Evolutionary conservation across 2,329 filamentous ascomycete species (phyloP).

Genomic region (Epicoccum nigrum): DNA sequence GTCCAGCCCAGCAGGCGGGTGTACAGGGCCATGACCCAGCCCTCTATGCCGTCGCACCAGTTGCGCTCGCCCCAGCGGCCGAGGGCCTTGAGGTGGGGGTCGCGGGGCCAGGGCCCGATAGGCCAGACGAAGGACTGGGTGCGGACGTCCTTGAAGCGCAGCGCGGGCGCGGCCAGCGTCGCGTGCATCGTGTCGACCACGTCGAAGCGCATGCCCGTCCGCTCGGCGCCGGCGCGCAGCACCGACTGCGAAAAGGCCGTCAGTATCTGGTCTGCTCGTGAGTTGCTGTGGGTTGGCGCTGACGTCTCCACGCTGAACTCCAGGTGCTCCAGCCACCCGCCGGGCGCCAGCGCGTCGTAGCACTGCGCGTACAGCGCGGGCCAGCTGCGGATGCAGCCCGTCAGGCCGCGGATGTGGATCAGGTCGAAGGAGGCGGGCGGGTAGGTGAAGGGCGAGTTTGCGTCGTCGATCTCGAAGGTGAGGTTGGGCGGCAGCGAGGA

Average conservation of each 20-base stretch:
- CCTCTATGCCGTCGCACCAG: slow-evolving; percentile 51
- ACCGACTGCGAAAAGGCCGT: slow-evolving; percentile 24
- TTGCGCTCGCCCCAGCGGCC: slow-evolving; percentile 48
- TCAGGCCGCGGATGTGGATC: slow-evolving; percentile 50
- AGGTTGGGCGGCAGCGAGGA: slow-evolving; percentile 49
- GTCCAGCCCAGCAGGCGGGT: slow-evolving; percentile 48
- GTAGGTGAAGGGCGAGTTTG: slow-evolving; percentile 50
- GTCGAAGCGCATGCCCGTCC: slow-evolving; percentile 35
- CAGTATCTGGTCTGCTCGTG: slow-evolving; percentile 35
- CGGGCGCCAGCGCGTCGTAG: slow-evolving; percentile 48
- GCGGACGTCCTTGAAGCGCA: slow-evolving; percentile 39
- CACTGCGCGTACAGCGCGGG: slow-evolving; percentile 47
- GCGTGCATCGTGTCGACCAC: slow-evolving; percentile 27
- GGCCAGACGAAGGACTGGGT: slow-evolving; percentile 40
- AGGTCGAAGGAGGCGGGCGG: slow-evolving; percentile 47
- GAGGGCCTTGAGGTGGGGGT: slow-evolving; percentile 42
- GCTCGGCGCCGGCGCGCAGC: slow-evolving; percentile 23
- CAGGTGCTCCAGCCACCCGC: slow-evolving; percentile 53
- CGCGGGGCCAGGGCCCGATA: slow-evolving; percentile 42
- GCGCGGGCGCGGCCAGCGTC: slow-evolving; percentile 21
- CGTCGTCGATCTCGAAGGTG: slow-evolving; percentile 55
- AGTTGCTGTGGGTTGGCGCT: slow-evolving; percentile 19
- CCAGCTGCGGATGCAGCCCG: slow-evolving; percentile 52
- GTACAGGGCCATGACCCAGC: slow-evolving; percentile 50
- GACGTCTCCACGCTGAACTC: slow-evolving; percentile 44